Conservation (phyloP, 2,329 filamentous ascomycete species). For the Hirsutella minnesotensis region DNA sequence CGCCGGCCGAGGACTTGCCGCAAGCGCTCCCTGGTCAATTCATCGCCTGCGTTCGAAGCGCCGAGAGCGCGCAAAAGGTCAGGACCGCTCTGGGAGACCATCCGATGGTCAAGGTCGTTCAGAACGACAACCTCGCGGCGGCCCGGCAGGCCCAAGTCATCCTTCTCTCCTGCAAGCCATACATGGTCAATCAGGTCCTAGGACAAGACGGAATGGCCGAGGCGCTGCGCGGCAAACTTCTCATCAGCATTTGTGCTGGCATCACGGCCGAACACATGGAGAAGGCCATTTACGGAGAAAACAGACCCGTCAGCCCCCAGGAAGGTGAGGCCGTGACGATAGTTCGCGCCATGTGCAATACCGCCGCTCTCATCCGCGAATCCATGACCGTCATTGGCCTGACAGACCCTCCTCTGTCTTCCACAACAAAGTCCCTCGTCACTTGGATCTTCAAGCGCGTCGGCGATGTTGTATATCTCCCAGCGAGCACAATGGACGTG, state of each 20-base stretch:
- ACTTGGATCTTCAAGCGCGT: slow-evolving; percentile 69
- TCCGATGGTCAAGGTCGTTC: slow-evolving; percentile 51
- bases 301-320: slow-evolving; percentile 25
- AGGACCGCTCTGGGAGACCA: slow-evolving; percentile 53
- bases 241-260: slow-evolving; percentile 74
- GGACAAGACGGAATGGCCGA: slow-evolving; percentile 54
- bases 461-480: slow-evolving; percentile 57
- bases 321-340: slow-evolving; percentile 45
- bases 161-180: slow-evolving; percentile 71
- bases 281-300: slow-evolving; percentile 44
- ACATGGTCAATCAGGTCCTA: slow-evolving; percentile 59
- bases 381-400: slow-evolving; percentile 72
- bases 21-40: slow-evolving; percentile 58
- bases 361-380: slow-evolving; percentile 65
- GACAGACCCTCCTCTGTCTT: slow-evolving; percentile 43
- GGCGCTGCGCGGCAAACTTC: slow-evolving; percentile 65
- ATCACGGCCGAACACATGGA: slow-evolving; percentile 60
- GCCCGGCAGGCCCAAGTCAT: slow-evolving; percentile 60
- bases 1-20: slow-evolving; percentile 36
- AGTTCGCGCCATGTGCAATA: slow-evolving; percentile 78
- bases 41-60: slow-evolving; percentile 66
- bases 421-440: slow-evolving; percentile 43
- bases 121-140: slow-evolving; percentile 60
- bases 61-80: slow-evolving; percentile 58
- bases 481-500: slow-evolving; percentile 57